Evolutionary conservation across 2,329 filamentous ascomycete species (phyloP), one percentile per base, ranked within the genome.

Genomic region (Lojkania enalia): DNA sequence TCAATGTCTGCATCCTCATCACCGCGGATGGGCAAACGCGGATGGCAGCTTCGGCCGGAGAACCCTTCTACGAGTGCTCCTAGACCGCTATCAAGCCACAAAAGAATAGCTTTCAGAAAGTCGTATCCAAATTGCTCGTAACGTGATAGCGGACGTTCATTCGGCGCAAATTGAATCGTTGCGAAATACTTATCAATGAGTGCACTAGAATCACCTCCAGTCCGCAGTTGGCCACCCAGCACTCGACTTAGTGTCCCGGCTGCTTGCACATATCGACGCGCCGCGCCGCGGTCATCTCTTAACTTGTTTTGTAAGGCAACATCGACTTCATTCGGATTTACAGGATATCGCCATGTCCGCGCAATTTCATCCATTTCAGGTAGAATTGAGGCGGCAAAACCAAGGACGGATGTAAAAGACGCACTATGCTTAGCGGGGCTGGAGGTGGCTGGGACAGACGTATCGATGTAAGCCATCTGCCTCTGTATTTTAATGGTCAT

Each of bases 11-110:
- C n/a, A 33, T 33, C 73, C 2, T 77, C 75, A 20, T 75, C 70
- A 11, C 72, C 67, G 1, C 76, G 71, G 14, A 85, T 74, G 2
- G 82, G 82, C 45, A 75, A 78, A 18, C 79, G 74, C 32, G 64
- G 52, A 44, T 64, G 67, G 20, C 73, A 70, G 20, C 69, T 63
- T 19, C 71, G 67, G 39, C 73, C 70, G 30, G 77, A 79, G 61
- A 86, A 86, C 0, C 78, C 81, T 46, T 78, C 71, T 2, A 84
- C 61, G 7, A 85, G 62, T 20, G 74, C 74, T 6, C 75, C 70
- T 12, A 79, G 69, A 7, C 83, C 83, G 23, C 80, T 81, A 42
- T 82, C 79, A 2, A 85, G 66, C 80, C 82, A 86, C 1, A 85
- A 70, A 2, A 83, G 58, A 32, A 85, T 82, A 1, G 82, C 81